phyloP scores from a whole-genome alignment of 2,329 filamentous ascomycete genomes.

The Epichloe scottii region DNA sequence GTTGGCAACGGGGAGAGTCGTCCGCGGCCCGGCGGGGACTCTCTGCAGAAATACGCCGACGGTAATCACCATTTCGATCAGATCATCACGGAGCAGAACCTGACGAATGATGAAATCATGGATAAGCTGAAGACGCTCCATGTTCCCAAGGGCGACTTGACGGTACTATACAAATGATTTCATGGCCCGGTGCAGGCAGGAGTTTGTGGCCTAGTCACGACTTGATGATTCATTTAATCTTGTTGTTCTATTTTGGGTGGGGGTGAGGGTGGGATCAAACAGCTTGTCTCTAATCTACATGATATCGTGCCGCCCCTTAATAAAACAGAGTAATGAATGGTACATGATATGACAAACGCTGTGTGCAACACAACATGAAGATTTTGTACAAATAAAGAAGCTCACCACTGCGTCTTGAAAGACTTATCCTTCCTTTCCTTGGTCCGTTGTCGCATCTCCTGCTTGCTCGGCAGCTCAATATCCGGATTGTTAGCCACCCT shows the following conservation, averaged over 20 bases:
- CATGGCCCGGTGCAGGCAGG: neutral
- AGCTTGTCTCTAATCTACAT: neutral
- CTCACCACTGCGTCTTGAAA: neutral
- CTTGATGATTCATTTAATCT: neutral
- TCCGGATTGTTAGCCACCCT: slow-evolving; percentile 27
- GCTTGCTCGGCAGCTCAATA: slow-evolving; percentile 27
- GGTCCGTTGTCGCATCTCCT: slow-evolving; percentile 18
- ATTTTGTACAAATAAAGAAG: neutral
- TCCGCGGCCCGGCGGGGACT: slow-evolving; percentile 29
- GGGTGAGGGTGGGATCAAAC: neutral
- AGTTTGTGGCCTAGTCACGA: neutral
- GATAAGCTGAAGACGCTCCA: slow-evolving; percentile 49
- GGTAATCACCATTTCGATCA: slow-evolving; percentile 69
- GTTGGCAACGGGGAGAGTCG: slow-evolving; percentile 41
- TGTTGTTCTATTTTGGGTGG: neutral
- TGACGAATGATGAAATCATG: slow-evolving; percentile 59
- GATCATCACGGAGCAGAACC: slow-evolving; percentile 63
- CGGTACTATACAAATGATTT: slow-evolving; percentile 38
- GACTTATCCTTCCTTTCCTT: slow-evolving; percentile 5
- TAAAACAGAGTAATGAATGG: neutral
- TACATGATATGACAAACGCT: neutral
- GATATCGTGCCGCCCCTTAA: neutral
- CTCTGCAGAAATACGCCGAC: slow-evolving; percentile 56
- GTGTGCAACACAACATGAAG: neutral
- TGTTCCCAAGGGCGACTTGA: slow-evolving; percentile 38